phyloP scores from a whole-genome alignment of 441 rosid species.

The Erodium moschatum region DNA sequence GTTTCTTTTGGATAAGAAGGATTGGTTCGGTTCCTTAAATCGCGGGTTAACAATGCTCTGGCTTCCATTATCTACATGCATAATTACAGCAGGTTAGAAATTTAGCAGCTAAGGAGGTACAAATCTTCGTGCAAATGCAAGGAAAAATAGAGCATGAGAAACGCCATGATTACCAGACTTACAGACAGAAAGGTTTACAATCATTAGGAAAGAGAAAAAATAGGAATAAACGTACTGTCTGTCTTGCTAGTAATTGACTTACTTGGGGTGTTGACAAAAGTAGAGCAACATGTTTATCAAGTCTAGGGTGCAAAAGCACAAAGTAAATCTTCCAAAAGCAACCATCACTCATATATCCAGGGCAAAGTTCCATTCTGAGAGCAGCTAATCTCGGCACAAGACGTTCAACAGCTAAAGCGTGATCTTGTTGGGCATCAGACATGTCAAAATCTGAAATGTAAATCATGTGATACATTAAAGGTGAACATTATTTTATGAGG shows the following conservation, averaged over 20 bases:
- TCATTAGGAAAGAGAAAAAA: neutral
- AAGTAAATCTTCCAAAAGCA: constrained; percentile 95
- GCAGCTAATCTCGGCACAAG: constrained; percentile 64
- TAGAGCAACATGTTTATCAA: constrained; percentile 57
- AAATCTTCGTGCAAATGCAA: neutral
- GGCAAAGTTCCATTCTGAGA: constrained; percentile 71
- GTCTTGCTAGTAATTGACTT: constrained; percentile 19
- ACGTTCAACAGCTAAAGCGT: constrained; percentile 70
- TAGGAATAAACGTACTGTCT: neutral
- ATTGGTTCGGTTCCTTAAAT: constrained; percentile 34
- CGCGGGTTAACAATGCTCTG: constrained; percentile 54
- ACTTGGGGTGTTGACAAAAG: constrained; percentile 81
- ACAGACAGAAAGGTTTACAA: constrained; percentile 12
- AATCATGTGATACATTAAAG: neutral
- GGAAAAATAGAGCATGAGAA: neutral
- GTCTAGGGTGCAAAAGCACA: constrained; percentile 75
- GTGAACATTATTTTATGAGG: neutral
- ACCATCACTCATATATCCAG: constrained; percentile 68
- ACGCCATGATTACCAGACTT: neutral
- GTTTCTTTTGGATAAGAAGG: constrained; percentile 17
- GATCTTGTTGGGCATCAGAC: constrained; percentile 84
- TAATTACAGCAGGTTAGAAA: constrained; percentile 8
- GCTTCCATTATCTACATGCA: constrained; percentile 59
- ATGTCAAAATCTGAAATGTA: constrained; percentile 59
- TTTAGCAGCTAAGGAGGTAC: neutral